Evolutionary conservation across 371 early-diverging fungal species (phyloP).

Genomic region (Basidiobolus meristosporus): DNA sequence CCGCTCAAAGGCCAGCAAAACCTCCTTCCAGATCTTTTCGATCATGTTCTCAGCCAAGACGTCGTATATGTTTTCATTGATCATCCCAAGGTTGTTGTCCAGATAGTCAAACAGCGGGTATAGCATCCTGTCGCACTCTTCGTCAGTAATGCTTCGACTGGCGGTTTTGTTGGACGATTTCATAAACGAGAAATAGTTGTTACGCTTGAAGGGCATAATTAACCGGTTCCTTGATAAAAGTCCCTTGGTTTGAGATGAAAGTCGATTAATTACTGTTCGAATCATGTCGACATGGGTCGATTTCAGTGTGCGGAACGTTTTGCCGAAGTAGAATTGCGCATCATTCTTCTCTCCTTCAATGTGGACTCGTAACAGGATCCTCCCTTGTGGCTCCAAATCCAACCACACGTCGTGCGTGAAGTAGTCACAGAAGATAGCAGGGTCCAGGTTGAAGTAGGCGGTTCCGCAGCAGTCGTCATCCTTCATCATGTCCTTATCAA

Average conservation of each 20-base stretch:
- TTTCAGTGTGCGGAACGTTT: slow-evolving; percentile 53
- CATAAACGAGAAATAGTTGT: not conserved
- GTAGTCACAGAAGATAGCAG: slow-evolving; percentile 32
- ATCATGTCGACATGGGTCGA: slow-evolving; percentile 51
- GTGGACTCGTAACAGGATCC: slow-evolving; percentile 56
- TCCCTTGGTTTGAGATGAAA: slow-evolving; percentile 6
- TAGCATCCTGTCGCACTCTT: slow-evolving; percentile 57
- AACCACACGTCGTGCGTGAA: slow-evolving; percentile 69
- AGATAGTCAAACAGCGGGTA: slow-evolving; percentile 69
- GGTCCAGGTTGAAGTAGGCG: slow-evolving; percentile 39
- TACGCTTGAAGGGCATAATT: not conserved
- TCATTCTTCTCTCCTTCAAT: slow-evolving; percentile 85
- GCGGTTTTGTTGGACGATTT: not conserved
- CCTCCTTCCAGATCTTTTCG: slow-evolving; percentile 68
- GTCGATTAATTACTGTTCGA: slow-evolving; percentile 47
- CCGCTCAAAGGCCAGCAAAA: slow-evolving; percentile 45
- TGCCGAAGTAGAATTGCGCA: slow-evolving; percentile 81
- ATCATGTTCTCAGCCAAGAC: slow-evolving; percentile 65
- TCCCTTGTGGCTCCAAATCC: slow-evolving; percentile 70
- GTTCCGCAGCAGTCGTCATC: slow-evolving; percentile 63
- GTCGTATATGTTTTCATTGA: slow-evolving; percentile 57
- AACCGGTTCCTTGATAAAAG: not conserved
- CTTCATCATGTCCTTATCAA: slow-evolving; percentile 57
- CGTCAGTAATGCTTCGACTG: slow-evolving; percentile 13
- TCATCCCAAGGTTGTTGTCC: slow-evolving; percentile 58